These are phyloP conservation scores for Rhizomucor pusillus DNA, from an alignment of 371 early-diverging fungal species.

Conservation along the genomic window DNA sequence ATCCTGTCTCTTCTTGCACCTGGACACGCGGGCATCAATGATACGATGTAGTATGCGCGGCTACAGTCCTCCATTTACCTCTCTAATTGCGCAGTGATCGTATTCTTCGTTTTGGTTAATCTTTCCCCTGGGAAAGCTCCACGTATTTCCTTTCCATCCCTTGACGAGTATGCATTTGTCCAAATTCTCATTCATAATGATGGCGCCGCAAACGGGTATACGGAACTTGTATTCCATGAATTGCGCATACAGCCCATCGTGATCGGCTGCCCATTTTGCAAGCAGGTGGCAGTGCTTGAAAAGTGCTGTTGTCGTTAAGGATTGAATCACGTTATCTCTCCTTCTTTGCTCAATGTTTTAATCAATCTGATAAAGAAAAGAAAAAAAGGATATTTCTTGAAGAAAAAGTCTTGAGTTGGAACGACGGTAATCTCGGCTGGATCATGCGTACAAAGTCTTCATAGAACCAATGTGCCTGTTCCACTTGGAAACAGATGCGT, in stretches of 20 bases:
- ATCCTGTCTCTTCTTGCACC: constrained; percentile 98
- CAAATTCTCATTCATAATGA: constrained; percentile 84
- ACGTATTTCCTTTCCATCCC: constrained; percentile 87
- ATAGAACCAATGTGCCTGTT: constrained; percentile 99
- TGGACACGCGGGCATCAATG: constrained; percentile 13
- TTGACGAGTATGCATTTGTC: constrained; percentile 90
- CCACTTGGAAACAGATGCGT: constrained; percentile 98
- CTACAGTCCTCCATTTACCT: constrained; percentile 36
- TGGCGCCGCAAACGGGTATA: constrained; percentile 99
- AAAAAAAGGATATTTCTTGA: constrained; percentile 63
- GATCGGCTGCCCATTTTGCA: constrained; percentile 83
- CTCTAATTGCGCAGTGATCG: constrained; percentile 92
- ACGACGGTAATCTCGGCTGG: constrained; percentile 74
- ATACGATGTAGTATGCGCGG: not conserved
- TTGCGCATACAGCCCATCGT: constrained; percentile 82
- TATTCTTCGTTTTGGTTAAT: constrained; percentile 96
- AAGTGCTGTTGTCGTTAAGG: constrained; percentile 42
- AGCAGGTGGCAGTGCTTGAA: constrained; percentile 89
- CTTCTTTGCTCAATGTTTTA: not conserved
- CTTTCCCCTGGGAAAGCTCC: constrained; percentile 99
- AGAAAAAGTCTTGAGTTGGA: constrained; percentile 82
- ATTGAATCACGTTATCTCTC: constrained; percentile 4
- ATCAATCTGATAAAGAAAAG: not conserved
- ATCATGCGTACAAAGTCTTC: constrained; percentile 95
- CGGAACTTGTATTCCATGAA: constrained; percentile 96